Evolutionary conservation across 2,329 filamentous ascomycete species (phyloP), one percentile per base, ranked within the genome.

Genomic region (Botrytis hyacinthi): DNA sequence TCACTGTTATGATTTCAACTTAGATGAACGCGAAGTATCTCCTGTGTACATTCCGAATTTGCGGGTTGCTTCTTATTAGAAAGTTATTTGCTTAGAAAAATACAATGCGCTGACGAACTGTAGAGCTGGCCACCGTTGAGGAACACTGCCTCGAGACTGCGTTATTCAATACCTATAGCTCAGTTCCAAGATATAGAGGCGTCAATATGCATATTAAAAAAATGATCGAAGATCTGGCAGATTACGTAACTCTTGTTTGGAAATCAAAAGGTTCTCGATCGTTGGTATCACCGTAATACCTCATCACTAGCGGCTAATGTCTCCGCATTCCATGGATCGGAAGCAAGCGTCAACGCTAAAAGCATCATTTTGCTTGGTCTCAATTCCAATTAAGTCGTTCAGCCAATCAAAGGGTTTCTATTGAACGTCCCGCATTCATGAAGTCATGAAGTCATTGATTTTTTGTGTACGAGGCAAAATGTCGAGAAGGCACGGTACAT

Each of bases 181-280:
- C 22, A 1, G 6, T n/a, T n/a, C 22, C 22, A 40, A 37, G 22
- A 40, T 8, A 6, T 26, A 40, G 35, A 61, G 8, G 35, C 14
- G 22, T 22, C 35, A 40, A 14, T 12, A 40, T 4, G 32, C 16
- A 40, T 40, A 6, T 54, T 29, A 3, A 54, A 16, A 54, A 16
- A 54, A 29, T 1, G 48, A 16, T 40, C 35, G 6, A n/a, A 61
- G 59, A 61, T 16, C 35, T 40, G 35, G 35, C 22, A 35, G n/a
- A 35, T 62, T 61, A 57, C 22, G 37, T 54, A 57, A 69, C 5
- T 35, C 9, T 6, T 51, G 44, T 22, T 51, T 71, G 16, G 59
- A 71, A 40, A 51, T 71, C 59, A 42, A 63, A 22, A 48, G 29
- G 59, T 35, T 51, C 70, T 71, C 59, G 59, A 65, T 65, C 70